Evolutionary conservation across 78 protist genomes (phyloP), one percentile per base, ranked within the genome.

Genomic region (Dictyostelium firmibasis): DNA sequence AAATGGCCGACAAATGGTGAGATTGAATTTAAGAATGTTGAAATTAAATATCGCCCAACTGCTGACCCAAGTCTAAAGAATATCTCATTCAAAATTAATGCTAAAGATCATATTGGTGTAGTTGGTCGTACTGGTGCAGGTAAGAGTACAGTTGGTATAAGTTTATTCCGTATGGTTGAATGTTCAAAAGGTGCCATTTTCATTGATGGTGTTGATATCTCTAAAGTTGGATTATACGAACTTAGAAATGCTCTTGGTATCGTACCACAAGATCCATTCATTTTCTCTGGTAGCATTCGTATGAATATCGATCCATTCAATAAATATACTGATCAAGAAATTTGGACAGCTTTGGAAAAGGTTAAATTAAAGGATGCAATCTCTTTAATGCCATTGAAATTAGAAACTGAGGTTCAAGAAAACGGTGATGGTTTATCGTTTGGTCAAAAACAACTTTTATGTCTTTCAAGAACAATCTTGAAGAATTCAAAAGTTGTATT

Each of bases 361-460:
- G 96, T 91, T 8, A 83, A 86, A 31, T 14, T 97, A 25, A 70
- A 81, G 6, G 44, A 57, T 11, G 74, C 74, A 8, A 43, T 94
- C 23, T 14, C 23, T 27, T 6, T 44, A 72, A 41, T 96, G 84
- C 83, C 92, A 0, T 44, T 23, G 7, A 79, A 77, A 20, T 84
- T 97, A 2, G 31, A 25, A 8, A 38, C 91, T 10, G 27, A 14
- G 8, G 67, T 94, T 44, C 35, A 53, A 10, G 84, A 86, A 27
- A 79, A 47, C 18, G 99, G 99, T 35, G 98, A 89, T 16, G 96
- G 96, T 25, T 57, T 93, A 57, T 84, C 95, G 4, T 82, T 84
- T 43, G 99, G 99, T 20, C 98, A 98, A 85, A 96, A 98, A 2
- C 99, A 99, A 96, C 97, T 99, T 20, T 18, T 99, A 4, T 99